Evolutionary conservation across 2,329 filamentous ascomycete genomes (phyloP), one percentile per base, ranked within the genome.

Genomic region (Colletotrichum cereale): DNA sequence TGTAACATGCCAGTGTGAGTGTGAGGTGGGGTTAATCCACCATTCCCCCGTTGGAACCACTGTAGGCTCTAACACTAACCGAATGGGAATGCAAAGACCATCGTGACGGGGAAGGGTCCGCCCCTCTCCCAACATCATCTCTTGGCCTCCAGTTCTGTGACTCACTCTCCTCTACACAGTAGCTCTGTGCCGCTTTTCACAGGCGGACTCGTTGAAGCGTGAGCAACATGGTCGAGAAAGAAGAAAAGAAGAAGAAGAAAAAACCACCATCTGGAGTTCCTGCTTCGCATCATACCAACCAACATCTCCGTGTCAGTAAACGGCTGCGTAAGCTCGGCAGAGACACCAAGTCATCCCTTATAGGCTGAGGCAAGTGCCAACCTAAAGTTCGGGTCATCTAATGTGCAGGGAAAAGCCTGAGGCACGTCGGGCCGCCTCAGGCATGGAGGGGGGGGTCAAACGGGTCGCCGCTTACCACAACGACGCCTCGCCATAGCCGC

Each of bases 311-410:
- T 48, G 21, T 24, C 34, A 29, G n/a, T 10, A 26, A 16, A 21
- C 61, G 38, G 48, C 48, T 42, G 48, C 44, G 34, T 36, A 40
- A 50, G 50, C 64, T 56, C 50, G n/a, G n/a, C n/a, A 71, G 50
- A 71, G 38, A 52, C 50, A 18, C 36, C 50, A 21, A 62, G 16
- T 47, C 65, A 53, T 55, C 65, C 47, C 65, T 60, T 53, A 14
- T 21, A 50, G 26, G 44, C 60, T 60, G 68, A 60, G 24, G 65
- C 69, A 64, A 69, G 53, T 60, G 48, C 65, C 60, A 72, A 69
- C 53, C 60, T 55, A 60, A 71, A 71, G 52, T 72, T 63, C 52
- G 62, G 60, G 65, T 48, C 65, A 29, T 72, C 69, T 58, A 64
- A 72, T 64, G 53, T 64, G 47, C 29, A 62, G 11, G 18, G 29